phyloP scores from a whole-genome alignment of 352 stramenopile genomes.

The Pythium aquatile region DNA sequence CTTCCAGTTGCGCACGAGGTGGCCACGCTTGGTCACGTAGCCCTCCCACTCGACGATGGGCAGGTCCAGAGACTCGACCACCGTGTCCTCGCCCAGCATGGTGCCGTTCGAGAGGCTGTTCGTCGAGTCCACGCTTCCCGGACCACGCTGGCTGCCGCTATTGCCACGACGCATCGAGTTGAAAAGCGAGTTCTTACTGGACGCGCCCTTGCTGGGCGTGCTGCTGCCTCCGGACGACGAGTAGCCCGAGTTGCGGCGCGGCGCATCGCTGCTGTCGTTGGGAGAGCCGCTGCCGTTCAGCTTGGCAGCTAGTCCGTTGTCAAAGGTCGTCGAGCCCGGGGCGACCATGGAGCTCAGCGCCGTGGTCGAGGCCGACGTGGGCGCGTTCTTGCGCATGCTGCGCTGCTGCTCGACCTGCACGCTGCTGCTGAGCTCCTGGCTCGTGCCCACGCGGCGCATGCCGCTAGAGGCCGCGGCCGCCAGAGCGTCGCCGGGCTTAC shows the following conservation, averaged over 20 bases:
- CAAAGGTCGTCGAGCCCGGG: constrained; percentile 9
- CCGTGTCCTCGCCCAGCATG: constrained; percentile 45
- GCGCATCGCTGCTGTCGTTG: constrained; percentile 3
- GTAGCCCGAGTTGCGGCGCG: constrained; percentile 29
- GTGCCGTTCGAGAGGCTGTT: constrained; percentile 8
- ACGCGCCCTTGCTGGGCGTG: constrained; percentile 36
- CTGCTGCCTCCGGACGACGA: constrained; percentile 34
- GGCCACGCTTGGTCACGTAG: constrained; percentile 88
- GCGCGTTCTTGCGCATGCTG: constrained; percentile 30
- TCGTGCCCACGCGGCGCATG: constrained; percentile 70
- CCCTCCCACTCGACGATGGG: constrained; percentile 88
- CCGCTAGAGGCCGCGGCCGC: constrained; percentile 27
- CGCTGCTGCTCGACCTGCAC: constrained; percentile 30
- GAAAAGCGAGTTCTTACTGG: constrained; percentile 47
- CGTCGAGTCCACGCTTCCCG: constrained; percentile 25
- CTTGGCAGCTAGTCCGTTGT: constrained; percentile 13
- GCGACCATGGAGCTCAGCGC: constrained; percentile 47
- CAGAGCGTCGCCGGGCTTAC: constrained; percentile 38
- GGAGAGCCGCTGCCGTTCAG: constrained; percentile 12
- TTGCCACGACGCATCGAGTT: constrained; percentile 43
- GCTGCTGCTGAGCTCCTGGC: constrained; percentile 51
- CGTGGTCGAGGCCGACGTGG: constrained; percentile 55
- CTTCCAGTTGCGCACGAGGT: constrained; percentile 89
- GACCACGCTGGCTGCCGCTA: constrained; percentile 37
- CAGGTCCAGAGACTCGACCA: constrained; percentile 79